Base-by-base conservation (phyloP, 129 eudicot genomes). In the Pulicaria dysenterica region DNA sequence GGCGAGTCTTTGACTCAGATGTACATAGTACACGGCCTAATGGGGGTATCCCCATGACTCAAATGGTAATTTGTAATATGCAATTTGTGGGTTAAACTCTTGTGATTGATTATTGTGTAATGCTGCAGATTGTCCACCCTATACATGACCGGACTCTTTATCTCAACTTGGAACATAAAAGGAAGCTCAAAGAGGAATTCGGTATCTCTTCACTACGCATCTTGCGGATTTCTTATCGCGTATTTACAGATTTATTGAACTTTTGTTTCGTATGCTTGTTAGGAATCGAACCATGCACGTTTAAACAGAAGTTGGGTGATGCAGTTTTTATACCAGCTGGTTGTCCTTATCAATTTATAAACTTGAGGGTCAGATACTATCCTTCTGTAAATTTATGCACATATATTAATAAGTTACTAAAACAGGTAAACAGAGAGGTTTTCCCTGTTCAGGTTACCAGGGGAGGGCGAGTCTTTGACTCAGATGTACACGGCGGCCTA, bases 181-280 rank as follows among this genome's bases (percentile, higher is more conserved):
- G 38, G 74, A 69, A 53, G 74, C 74, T 69, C 16, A 69, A 69
- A 69, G 16, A 69, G 39, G 74, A 69, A 16, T 69, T 37, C 38
- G 63, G 74, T 53, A 51, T 51, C 24, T 49, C 14, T 61, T 39
- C 8, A 61, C 5, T 15, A 8, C 7, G 38, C 16, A 40, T 6
- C 11, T 67, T 48, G 16, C 11, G 6, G 59, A 16, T 54, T 54
- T 4, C 37, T 54, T 54, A 11, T 54, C 59, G 19, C 15, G 59
- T 54, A 54, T 11, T 39, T 45, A 38, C 16, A 39, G 5, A 69
- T 69, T 53, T 43, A 39, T 16, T 56, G 36, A 5, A 8, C 38
- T 38, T 67, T 47, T 67, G 19, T n/a, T 8, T 51, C 1, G 7
- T 41, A 40, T 69, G 64, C n/a, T 67, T 31, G 37, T 49, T 49